Evolutionary conservation across 169 alveolate species (phyloP), one percentile per base, ranked within the genome.

Genomic region (Plasmodium blacklocki): DNA sequence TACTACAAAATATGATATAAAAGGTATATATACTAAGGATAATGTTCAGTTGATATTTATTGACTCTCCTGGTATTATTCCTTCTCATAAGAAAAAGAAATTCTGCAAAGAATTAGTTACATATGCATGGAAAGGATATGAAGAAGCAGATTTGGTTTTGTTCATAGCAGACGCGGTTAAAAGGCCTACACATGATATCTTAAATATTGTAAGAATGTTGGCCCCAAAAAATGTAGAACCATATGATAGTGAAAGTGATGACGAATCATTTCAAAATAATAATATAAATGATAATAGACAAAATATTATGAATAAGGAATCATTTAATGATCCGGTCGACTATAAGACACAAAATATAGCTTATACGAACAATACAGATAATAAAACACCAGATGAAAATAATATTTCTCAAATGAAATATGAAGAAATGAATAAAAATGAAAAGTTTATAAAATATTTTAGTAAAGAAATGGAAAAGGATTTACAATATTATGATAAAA

Each of bases 51-150:
- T 95, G 59, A 93, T 95, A 21, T 93, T 95, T 85, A 89, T 94
- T 60, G 98, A 95, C 80, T 92, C 95, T 29, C 98, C 98, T 15
- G 98, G 97, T 47, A 94, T 95, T 56, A 93, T 95, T 63, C 96
- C 94, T 19, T 95, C 97, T 29, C 98, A 95, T 63, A 93, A 93
- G 23, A 95, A 94, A 43, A 88, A 94, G 87, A 87, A 72, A 74
- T 95, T 94, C 63, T 92, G 97, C 92, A 90, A 85, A 56, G 96
- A 92, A 26, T 93, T 95, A 64, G 96, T 95, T 9, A 93, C 88
- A 62, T 92, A 96, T 29, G 98, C 98, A n/a, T 95, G 98, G 98
- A 87, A 93, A 63, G 96, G 96, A 2, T 93, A 93, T 60, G 96
- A 94, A 62, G 97, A 95, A 39, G 96, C 97, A n/a, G 98, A 96